Conservation (phyloP, 352 stramenopile genomes). For the Globisporangium parvum region DNA sequence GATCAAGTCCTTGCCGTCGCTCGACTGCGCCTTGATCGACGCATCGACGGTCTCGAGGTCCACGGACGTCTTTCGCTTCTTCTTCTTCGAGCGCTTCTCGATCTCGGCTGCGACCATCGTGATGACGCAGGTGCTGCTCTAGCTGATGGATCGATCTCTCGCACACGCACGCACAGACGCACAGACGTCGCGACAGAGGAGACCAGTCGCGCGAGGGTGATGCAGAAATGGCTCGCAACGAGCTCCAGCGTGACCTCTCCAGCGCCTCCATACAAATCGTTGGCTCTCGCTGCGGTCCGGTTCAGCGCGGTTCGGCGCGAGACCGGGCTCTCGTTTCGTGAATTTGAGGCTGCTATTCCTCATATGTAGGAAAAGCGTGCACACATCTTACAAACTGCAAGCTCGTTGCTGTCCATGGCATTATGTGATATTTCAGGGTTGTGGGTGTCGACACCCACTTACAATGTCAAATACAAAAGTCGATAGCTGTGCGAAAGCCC, state of each 20-base stretch:
- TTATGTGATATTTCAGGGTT: no score
- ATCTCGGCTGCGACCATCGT: conserved; percentile 60
- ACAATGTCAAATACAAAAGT: no score
- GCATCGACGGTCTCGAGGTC: conserved; percentile 10
- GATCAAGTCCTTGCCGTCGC: conserved; percentile 64
- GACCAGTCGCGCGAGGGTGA: neutral
- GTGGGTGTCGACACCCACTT: no score
- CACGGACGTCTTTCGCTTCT: conserved; percentile 79
- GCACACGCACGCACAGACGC: neutral
- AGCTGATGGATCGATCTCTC: neutral
- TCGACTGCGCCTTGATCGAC: neutral
- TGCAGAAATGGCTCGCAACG: conserved; percentile 10
- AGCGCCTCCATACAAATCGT: conserved; percentile 4
- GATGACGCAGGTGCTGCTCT: neutral
- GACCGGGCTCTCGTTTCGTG: no score
- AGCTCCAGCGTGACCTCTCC: neutral
- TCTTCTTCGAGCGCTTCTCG: conserved; percentile 89
- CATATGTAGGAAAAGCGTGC: no score
- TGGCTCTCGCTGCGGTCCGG: no score
- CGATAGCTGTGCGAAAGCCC: no score
- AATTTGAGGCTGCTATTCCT: no score
- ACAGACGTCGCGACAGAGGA: neutral
- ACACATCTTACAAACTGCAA: no score
- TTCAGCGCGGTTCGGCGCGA: no score
- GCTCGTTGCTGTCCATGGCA: no score